Evolutionary conservation across 768 basidiomycete species (phyloP).

Genomic region (Leccinum sublutescens): DNA sequence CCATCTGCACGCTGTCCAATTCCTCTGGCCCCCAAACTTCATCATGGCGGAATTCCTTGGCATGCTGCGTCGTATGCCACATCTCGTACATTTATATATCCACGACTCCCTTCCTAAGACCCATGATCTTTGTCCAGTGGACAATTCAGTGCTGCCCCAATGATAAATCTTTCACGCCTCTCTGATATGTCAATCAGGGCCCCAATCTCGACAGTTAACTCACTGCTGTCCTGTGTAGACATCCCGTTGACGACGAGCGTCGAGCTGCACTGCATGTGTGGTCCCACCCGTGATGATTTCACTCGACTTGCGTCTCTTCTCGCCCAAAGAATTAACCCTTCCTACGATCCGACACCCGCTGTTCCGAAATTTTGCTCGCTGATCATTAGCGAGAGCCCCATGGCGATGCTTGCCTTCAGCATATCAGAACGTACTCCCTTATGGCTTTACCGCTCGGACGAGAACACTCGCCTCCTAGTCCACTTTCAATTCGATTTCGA

Average conservation of each 20-base stretch:
- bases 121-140: no score
- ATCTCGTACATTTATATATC: slow-evolving; percentile 33
- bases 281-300: not conserved
- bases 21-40: slow-evolving; percentile 25
- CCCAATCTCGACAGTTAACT: not conserved
- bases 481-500: not conserved
- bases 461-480: slow-evolving; percentile 5
- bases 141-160: not conserved
- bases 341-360: not conserved
- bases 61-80: slow-evolving; percentile 33
- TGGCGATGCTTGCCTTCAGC: not conserved
- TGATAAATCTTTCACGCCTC: not conserved
- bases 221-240: slow-evolving; percentile 4
- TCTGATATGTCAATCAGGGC: not conserved
- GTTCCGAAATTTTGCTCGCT: not conserved
- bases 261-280: not conserved
- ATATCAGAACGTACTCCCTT: not conserved
- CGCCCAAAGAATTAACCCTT: not conserved
- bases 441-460: not conserved
- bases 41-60: slow-evolving; percentile 27
- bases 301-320: not conserved
- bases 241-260: not conserved
- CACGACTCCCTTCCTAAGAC: slow-evolving; percentile 31
- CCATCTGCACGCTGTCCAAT: slow-evolving; percentile 27
- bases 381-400: not conserved